Evolutionary conservation across 352 stramenopile species (phyloP).

Genomic region (Phytopythium delawarense): DNA sequence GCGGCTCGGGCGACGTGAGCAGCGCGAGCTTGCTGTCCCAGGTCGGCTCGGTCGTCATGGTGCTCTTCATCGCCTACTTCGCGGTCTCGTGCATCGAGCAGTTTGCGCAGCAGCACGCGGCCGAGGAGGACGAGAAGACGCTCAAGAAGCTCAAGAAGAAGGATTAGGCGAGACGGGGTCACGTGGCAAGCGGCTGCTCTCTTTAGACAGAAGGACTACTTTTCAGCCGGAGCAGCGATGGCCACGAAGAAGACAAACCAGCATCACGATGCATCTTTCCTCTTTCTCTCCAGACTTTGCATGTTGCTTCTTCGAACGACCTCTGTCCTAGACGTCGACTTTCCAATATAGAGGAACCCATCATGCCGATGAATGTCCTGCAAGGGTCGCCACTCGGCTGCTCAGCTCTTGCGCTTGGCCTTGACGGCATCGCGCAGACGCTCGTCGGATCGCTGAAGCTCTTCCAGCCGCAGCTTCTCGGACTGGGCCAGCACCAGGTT

Average conservation of each 20-base stretch:
- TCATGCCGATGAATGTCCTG: background rate
- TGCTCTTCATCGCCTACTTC: constrained; percentile 88
- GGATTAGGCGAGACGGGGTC: background rate
- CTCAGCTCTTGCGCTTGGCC: constrained; percentile 6
- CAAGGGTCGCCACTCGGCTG: no score
- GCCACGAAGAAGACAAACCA: background rate
- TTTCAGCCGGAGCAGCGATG: background rate
- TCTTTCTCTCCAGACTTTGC: background rate
- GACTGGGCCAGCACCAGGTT: constrained; percentile 52
- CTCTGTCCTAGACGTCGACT: background rate
- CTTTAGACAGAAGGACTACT: background rate
- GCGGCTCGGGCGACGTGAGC: constrained; percentile 25
- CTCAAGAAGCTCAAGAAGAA: constrained; percentile 65
- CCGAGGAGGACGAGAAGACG: constrained; percentile 85
- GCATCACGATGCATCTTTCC: background rate
- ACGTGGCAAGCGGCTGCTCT: background rate
- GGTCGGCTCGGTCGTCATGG: constrained; percentile 76
- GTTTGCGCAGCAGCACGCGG: constrained; percentile 87
- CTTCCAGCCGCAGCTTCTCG: constrained; percentile 68
- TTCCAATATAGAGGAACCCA: constrained; percentile 10
- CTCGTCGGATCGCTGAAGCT: constrained; percentile 56
- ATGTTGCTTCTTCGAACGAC: background rate
- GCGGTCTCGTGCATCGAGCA: constrained; percentile 89
- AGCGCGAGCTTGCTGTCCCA: constrained; percentile 77
- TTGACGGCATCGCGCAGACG: constrained; percentile 26